Base-by-base conservation (phyloP, 805 yeast species). In the Ogataea parapolymorpha region DNA sequence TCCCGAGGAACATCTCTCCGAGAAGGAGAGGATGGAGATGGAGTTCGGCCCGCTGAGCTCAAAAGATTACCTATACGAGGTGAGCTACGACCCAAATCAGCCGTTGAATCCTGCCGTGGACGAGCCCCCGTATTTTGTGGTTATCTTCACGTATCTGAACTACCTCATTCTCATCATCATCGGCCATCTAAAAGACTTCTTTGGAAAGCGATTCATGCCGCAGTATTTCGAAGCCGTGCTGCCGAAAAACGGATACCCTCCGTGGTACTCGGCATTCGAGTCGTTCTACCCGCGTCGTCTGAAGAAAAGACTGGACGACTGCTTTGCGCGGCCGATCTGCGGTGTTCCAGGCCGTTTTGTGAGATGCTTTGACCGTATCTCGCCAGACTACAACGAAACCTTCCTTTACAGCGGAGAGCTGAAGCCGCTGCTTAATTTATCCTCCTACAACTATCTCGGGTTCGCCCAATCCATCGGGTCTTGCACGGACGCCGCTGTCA, bases 321-420 rank as follows among this genome's bases (percentile, higher is more conserved):
- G 96, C 64, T 93, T 93, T 63, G 87, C 95, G 2, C 80, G 96
- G 61, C 96, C 96, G 31, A 87, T 95, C n/a, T 84, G 85, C 45
- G 98, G 97, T 37, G 98, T 91, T 15, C 98, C 99, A 1, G 99
- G 99, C 20, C 79, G 99, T 62, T 82, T 72, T 56, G 80, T 91
- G 54, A 77, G 80, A 43, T 82, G 95, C 54, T 81, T 83, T 55
- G 90, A 88, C 54, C 79, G 99, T 54, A 66, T 70, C 24, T 74
- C 89, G n/a, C 71, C 73, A 33, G 82, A 83, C 51, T 75, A 77
- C 55, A 79, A 80, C 58, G 71, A 72, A 28, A 72, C 77, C 41
- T 87, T 83, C 59, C 72, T 79, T 25, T 86, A 84, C 58, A 78
- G 87, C 27, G 96, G 97, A 9, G 72, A 80, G 11, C 74, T 85